Conservation (phyloP, 345 rosid species). For the Xanthoceras sorbifolium region DNA sequence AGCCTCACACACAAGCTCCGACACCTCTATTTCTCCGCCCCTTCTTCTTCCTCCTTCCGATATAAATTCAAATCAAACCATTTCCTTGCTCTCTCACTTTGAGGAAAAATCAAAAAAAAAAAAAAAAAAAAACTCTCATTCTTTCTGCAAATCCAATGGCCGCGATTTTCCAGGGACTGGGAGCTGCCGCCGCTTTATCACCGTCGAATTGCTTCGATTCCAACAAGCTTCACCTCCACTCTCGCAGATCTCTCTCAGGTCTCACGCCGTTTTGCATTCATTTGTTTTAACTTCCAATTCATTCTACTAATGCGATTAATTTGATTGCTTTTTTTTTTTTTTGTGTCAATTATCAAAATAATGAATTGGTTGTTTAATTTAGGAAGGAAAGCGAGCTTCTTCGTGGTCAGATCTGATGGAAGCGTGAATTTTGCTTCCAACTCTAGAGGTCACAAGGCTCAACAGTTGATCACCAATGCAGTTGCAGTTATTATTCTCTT, state of each 20-base stretch:
- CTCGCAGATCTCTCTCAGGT: conserved; percentile 61
- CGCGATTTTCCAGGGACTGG: conserved; percentile 61
- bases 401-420: conserved; percentile 67
- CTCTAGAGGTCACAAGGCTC: conserved; percentile 38
- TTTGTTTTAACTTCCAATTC: neutral
- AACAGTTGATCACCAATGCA: conserved; percentile 64
- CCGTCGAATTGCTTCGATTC: conserved; percentile 52
- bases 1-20: neutral
- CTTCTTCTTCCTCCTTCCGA: conserved; percentile 4
- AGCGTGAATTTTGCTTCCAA: conserved; percentile 38
- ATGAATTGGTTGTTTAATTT: conserved; percentile 22
- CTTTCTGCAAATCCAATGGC: conserved; percentile 44
- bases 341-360: neutral
- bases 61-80: conserved; percentile 24
- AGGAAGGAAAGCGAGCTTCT: conserved; percentile 50
- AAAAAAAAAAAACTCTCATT: neutral
- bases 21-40: conserved; percentile 59
- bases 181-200: conserved; percentile 53
- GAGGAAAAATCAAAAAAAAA: neutral
- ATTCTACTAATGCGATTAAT: no score
- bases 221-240: conserved; percentile 39
- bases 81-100: neutral
- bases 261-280: neutral
- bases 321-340: conserved; percentile 5
- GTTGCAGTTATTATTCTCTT: conserved; percentile 55